phyloP scores from a whole-genome alignment of 768 basidiomycete genomes.

The Trichaptum fuscoviolaceum region DNA sequence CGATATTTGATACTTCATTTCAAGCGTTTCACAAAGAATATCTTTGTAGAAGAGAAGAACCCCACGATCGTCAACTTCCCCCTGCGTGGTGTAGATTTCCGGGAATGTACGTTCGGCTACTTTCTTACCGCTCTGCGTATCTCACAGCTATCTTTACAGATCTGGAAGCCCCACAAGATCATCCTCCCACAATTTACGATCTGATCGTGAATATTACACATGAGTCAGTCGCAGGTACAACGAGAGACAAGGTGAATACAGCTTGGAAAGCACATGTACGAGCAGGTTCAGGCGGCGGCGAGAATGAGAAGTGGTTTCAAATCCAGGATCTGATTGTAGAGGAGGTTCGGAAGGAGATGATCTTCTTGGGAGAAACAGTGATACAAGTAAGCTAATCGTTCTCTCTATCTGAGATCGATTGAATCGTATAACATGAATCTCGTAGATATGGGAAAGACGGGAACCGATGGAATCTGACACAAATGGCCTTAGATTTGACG shows the following conservation, averaged over 20 bases:
- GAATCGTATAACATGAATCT: conserved; percentile 11
- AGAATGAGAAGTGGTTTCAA: conserved; percentile 91
- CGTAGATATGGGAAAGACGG: conserved; percentile 63
- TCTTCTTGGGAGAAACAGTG: conserved; percentile 94
- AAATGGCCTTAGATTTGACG: background rate
- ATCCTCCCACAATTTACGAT: conserved; percentile 77
- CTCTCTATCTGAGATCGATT: conserved; percentile 8
- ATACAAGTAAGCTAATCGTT: conserved; percentile 59
- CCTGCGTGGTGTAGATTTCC: conserved; percentile 85
- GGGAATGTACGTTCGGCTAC: conserved; percentile 63
- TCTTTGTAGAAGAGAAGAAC: conserved; percentile 97
- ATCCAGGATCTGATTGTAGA: conserved; percentile 96
- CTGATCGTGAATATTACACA: conserved; percentile 94
- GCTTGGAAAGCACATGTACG: conserved; percentile 90
- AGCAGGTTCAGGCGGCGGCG: conserved; percentile 67
- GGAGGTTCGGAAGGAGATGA: conserved; percentile 96
- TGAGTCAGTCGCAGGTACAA: conserved; percentile 94
- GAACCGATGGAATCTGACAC: conserved; percentile 11
- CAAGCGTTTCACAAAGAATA: conserved; percentile 95
- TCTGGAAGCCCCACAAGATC: conserved; percentile 61
- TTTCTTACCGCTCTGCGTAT: conserved; percentile 9
- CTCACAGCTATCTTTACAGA: conserved; percentile 40
- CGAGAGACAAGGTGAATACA: conserved; percentile 85
- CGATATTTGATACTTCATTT: conserved; percentile 92
- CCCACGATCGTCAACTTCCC: conserved; percentile 99